Evolutionary conservation across 495 filamentous ascomycete species (phyloP).

Genomic region (Tetracladium setigerum): DNA sequence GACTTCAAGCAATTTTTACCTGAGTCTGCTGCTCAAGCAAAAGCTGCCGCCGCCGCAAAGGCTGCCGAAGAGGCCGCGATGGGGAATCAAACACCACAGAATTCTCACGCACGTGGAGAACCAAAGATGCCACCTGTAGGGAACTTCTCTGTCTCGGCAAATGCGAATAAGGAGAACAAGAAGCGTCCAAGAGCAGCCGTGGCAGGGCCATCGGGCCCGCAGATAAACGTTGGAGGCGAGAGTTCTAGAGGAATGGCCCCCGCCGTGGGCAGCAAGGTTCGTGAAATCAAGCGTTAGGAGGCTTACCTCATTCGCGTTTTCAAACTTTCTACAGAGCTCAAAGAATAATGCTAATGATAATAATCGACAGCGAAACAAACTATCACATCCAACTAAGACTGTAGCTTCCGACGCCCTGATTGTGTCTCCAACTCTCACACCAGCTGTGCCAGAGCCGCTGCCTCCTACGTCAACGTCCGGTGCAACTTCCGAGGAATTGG

Average conservation of each 20-base stretch:
- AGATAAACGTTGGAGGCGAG: constrained; percentile 3
- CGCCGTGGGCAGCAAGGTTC: constrained; percentile 36
- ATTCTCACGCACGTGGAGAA: constrained; percentile 30
- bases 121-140: constrained; percentile 86
- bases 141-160: constrained; percentile 81
- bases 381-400: constrained; percentile 52
- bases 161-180: constrained; percentile 72
- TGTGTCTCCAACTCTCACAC: constrained; percentile 83
- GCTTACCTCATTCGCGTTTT: neutral
- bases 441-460: constrained; percentile 77
- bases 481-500: constrained; percentile 65
- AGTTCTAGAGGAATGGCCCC: constrained; percentile 5
- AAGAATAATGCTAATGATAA: constrained; percentile 3
- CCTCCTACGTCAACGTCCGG: constrained; percentile 60
- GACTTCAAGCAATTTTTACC: constrained; percentile 99
- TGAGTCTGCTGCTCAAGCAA: constrained; percentile 87
- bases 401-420: constrained; percentile 54
- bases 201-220: neutral
- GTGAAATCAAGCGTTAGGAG: neutral
- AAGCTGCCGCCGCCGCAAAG: constrained; percentile 60
- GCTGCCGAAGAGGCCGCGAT: constrained; percentile 52
- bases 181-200: constrained; percentile 42
- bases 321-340: neutral
- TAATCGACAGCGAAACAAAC: constrained; percentile 42
- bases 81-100: constrained; percentile 36